phyloP scores from a whole-genome alignment of 768 basidiomycete genomes.

The Chalciporus sphaerocephalus region DNA sequence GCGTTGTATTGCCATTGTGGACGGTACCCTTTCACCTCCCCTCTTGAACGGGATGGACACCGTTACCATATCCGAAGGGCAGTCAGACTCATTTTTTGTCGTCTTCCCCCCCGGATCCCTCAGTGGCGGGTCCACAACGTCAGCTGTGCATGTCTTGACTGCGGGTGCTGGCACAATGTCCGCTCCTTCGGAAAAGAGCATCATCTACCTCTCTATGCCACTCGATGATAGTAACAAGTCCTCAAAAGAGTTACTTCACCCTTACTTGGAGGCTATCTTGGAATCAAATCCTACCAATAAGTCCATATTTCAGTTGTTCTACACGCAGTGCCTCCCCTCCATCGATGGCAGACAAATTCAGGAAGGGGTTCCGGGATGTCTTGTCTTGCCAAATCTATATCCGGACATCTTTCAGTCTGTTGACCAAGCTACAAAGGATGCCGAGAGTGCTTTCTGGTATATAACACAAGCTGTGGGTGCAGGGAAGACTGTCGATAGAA shows the following conservation, averaged over 20 bases:
- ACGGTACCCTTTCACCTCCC: conserved; percentile 28
- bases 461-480: conserved; percentile 1
- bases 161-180: conserved; percentile 73
- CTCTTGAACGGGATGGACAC: conserved; percentile 27
- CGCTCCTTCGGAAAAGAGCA: conserved; percentile 71
- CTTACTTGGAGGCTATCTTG: conserved; percentile 54
- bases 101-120: conserved; percentile 72
- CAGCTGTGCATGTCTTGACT: conserved; percentile 57
- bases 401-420: conserved; percentile 46
- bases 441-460: conserved; percentile 55
- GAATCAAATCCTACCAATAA: conserved; percentile 15
- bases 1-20: conserved; percentile 49
- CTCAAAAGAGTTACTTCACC: conserved; percentile 40
- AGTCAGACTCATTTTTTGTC: conserved; percentile 59
- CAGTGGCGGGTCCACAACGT: conserved; percentile 40
- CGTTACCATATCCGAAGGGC: conserved; percentile 12
- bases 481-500: not conserved
- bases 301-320: conserved; percentile 50
- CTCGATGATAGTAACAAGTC: conserved; percentile 25
- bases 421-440: conserved; percentile 53
- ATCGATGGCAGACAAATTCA: not conserved
- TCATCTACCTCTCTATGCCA: conserved; percentile 57
- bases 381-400: conserved; percentile 24
- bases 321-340: conserved; percentile 40
- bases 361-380: conserved; percentile 5